These are phyloP conservation scores for Dactylellina drechsleri DNA, from an alignment of 2,329 filamentous ascomycete species.

Conservation along the genomic window DNA sequence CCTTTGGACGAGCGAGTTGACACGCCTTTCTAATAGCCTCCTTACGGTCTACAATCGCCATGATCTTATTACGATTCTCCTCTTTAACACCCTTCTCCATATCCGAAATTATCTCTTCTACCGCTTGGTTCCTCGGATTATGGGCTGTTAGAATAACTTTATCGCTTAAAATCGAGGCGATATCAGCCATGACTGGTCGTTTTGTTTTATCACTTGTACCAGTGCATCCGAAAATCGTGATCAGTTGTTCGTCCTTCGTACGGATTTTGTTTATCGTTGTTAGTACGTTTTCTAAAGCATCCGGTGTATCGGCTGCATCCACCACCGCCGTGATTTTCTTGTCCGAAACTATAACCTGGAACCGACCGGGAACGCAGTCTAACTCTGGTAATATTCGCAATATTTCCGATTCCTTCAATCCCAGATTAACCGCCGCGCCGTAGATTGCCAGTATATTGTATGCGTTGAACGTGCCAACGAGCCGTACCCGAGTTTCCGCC, in stretches of 20 bases:
- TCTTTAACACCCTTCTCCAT: slow-evolving; percentile 3
- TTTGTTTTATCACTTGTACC: background rate
- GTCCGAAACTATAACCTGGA: slow-evolving; percentile 3
- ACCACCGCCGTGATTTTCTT: slow-evolving; percentile 3
- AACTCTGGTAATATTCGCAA: background rate
- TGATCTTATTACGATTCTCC: slow-evolving; percentile 6
- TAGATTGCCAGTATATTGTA: slow-evolving; percentile 6
- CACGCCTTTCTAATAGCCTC: slow-evolving; percentile 5
- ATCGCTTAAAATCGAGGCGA: slow-evolving; percentile 7
- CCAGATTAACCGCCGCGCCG: background rate
- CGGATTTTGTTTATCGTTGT: slow-evolving; percentile 1
- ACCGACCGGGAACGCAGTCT: background rate
- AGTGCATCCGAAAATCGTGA: slow-evolving; percentile 7
- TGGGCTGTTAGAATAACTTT: slow-evolving; percentile 5
- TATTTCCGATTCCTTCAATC: background rate
- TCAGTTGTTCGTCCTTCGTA: slow-evolving; percentile 6
- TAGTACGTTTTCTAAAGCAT: slow-evolving; percentile 4
- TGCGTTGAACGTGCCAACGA: slow-evolving; percentile 8
- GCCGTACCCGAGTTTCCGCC: background rate
- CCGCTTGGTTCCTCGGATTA: slow-evolving; percentile 1
- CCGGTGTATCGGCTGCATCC: slow-evolving; percentile 3
- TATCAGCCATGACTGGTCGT: slow-evolving; percentile 7
- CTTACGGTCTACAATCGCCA: background rate
- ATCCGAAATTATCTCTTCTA: slow-evolving; percentile 2
- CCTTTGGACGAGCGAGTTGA: background rate